These are phyloP conservation scores for Rhodotorula sp. DNA, from an alignment of 1,284 basidiomycete genomes.

Conservation along the genomic window DNA sequence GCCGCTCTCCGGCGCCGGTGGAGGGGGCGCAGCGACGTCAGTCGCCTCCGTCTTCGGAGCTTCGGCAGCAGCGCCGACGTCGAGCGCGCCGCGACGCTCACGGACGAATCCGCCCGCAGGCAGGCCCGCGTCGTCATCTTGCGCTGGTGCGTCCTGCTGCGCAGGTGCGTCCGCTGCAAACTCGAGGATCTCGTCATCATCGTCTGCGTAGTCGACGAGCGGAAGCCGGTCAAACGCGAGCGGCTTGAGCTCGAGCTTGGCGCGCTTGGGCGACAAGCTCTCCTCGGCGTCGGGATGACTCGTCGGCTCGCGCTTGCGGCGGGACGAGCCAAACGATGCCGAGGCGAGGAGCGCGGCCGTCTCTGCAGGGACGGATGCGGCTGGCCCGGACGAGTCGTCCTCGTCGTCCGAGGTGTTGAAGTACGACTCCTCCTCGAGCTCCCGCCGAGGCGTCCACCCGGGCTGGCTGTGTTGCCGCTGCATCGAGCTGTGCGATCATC, in stretches of 20 bases:
- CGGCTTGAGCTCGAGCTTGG: slow-evolving; percentile 10
- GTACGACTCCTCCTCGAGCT: slow-evolving; percentile 73
- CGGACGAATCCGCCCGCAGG: slow-evolving; percentile 36
- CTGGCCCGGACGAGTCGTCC: slow-evolving; percentile 51
- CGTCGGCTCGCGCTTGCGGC: slow-evolving; percentile 27
- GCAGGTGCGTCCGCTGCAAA: neutral
- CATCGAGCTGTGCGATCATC: slow-evolving; percentile 42
- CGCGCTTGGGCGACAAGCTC: neutral
- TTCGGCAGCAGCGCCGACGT: neutral
- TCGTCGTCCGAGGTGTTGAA: slow-evolving; percentile 81
- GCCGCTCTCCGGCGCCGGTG: slow-evolving; percentile 33
- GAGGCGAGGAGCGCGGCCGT: neutral
- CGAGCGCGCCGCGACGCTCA: slow-evolving; percentile 7
- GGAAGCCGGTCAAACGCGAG: no score
- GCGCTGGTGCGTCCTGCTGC: neutral
- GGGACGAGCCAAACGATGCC: slow-evolving; percentile 14
- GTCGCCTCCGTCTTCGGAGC: neutral
- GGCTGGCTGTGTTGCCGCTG: slow-evolving; percentile 46
- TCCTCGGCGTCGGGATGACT: slow-evolving; percentile 7
- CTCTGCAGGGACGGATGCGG: slow-evolving; percentile 5
- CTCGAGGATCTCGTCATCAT: slow-evolving; percentile 12
- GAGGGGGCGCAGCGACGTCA: slow-evolving; percentile 1
- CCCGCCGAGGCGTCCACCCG: slow-evolving; percentile 54
- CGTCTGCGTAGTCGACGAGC: slow-evolving; percentile 31
- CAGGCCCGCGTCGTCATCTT: neutral